A percentile compares a stretch with the other conserved stretches of the same genome.
These are phyloP conservation scores for Pythium pyrilobum DNA, from an alignment of 352 stramenopile genomes.

Conservation along the genomic window DNA sequence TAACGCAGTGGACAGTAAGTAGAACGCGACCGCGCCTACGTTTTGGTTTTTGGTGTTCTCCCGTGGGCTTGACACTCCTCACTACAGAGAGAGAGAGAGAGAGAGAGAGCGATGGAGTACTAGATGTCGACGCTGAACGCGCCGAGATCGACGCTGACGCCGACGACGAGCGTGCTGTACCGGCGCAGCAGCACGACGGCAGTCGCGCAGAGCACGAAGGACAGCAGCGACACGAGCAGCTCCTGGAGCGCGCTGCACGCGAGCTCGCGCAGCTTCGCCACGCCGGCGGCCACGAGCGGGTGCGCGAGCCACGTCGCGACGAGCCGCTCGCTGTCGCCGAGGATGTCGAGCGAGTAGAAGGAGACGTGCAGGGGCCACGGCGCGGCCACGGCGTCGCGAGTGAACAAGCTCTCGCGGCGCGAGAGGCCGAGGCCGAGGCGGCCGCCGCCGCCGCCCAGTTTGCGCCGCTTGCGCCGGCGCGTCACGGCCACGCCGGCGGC, in stretches of 20 bases:
- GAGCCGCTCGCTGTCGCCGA: not conserved
- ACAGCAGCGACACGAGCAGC: constrained; percentile 20
- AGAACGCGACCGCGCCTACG: no score
- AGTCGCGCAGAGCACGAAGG: constrained; percentile 18
- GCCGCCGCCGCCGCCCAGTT: no score
- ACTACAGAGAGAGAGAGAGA: no score
- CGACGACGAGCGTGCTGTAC: constrained; percentile 22
- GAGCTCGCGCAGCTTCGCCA: constrained; percentile 2
- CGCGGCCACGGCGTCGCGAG: not conserved
- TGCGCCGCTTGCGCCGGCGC: constrained; percentile 7
- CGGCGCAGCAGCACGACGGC: constrained; percentile 16
- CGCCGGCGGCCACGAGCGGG: not conserved
- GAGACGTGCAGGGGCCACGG: constrained; percentile 7
- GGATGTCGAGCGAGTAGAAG: not conserved
- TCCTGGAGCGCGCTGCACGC: constrained; percentile 18
- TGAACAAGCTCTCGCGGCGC: not conserved
- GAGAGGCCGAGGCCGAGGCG: not conserved
- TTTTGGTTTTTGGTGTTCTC: not conserved
- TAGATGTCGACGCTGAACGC: constrained; percentile 24
- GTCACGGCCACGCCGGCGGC: not conserved
- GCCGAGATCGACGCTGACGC: constrained; percentile 23
- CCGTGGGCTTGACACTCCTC: no score
- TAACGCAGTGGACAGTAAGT: no score
- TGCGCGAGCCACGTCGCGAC: constrained; percentile 3
- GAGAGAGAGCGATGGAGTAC: no score